Evolutionary conservation across 805 yeast genomes (phyloP), one percentile per base, ranked within the genome.

Genomic region (Pichia cabralensis): DNA sequence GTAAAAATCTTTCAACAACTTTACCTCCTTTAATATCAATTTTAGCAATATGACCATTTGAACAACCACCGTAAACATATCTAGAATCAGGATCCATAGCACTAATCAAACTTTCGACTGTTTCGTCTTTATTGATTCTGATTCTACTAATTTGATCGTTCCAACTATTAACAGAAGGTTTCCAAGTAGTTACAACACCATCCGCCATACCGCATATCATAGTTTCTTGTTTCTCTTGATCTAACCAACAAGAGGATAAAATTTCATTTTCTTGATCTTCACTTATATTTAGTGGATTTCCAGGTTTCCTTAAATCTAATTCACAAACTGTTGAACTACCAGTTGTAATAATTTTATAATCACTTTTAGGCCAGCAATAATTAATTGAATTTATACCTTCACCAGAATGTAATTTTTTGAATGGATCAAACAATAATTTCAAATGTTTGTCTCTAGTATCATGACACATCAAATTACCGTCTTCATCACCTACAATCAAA

Each of bases 211-310:
- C 89, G 46, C 88, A 86, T 4, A 80, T 71, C 44, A 53, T 37
- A 3, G 51, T 47, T 5, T 39, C 45, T 35, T 77, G 82, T 31
- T 67, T 69, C 11, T 74, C 68, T 2, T 70, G 70, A 42, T 79
- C 82, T 2, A 77, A 69, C 60, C 77, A 74, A 25, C 82, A 62
- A 47, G 84, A 79, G 36, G 86, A 67, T 28, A 89, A 58, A n/a
- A 89, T 59, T 52, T 89, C 98, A 50, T 89, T 97, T 45, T 81
- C 95, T 59, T 89, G 98, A 52, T 85, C 88, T 42, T 88, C 97
- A 24, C 88, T 76, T 26, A 69, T 68, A 3, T 71, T 58, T 2
- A 79, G 55, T 2, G 76, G 66, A 5, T 81, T 82, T 12, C 44
- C 50, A 6, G 45, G 38, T 22, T 80, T 82, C 31, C 96, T 62